Conservation (phyloP, 1,139 yeast genomes). For the Scheffersomyces parashehatae region DNA sequence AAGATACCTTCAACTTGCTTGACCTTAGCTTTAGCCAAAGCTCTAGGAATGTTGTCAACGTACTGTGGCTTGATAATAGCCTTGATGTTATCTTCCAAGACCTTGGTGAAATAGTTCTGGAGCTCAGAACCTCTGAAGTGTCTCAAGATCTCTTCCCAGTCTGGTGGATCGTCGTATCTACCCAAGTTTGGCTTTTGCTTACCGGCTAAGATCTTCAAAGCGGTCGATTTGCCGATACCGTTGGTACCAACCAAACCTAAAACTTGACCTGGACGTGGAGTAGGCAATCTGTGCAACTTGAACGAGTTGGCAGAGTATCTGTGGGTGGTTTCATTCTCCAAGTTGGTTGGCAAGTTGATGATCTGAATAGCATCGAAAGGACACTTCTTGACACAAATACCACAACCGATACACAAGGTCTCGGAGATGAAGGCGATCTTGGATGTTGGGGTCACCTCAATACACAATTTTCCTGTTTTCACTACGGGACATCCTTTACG, state of each 20-base stretch:
- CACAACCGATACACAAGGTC: constrained; percentile 95
- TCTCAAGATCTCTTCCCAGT: constrained; percentile 90
- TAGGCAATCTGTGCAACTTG: constrained; percentile 94
- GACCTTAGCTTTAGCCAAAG: constrained; percentile 82
- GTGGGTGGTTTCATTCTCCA: constrained; percentile 90
- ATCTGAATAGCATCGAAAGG: constrained; percentile 96
- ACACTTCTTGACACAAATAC: constrained; percentile 98
- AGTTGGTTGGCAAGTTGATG: constrained; percentile 92
- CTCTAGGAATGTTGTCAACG: constrained; percentile 95
- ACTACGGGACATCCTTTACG: constrained; percentile 96
- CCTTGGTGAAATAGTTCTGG: constrained; percentile 92
- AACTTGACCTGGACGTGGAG: constrained; percentile 99
- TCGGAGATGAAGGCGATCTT: constrained; percentile 97
- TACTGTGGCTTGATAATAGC: constrained; percentile 97
- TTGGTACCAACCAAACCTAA: constrained; percentile 96
- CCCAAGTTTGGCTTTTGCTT: constrained; percentile 97
- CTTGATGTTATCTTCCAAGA: constrained; percentile 88
- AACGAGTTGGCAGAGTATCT: constrained; percentile 97
- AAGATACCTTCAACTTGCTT: constrained; percentile 85
- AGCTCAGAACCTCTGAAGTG: constrained; percentile 96
- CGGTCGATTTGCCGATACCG: constrained; percentile 99
- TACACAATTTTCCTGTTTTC: constrained; percentile 95
- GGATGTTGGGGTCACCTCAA: constrained; percentile 87
- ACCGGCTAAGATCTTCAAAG: constrained; percentile 95
- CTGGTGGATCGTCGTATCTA: constrained; percentile 91